Base-by-base conservation (phyloP, 257 asterid genomes). In the Jacaranda copaia region DNA sequence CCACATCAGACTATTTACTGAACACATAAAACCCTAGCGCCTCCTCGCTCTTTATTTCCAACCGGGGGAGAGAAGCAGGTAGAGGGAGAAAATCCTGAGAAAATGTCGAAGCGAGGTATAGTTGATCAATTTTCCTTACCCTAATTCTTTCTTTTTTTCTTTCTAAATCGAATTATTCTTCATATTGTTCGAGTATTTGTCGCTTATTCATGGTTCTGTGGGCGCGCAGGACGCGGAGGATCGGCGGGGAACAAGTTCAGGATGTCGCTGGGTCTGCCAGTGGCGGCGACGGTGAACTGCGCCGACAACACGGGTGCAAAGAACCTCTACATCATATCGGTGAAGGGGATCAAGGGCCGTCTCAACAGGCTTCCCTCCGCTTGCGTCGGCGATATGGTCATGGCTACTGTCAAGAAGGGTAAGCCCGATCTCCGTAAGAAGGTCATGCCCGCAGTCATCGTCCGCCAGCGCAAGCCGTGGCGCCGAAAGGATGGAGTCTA, bases 241-340 rank as follows among this genome's bases (percentile, higher is more conserved):
- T 70, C 91, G 38, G 88, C 91, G 70, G 89, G 92, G 20, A 87
- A 87, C 85, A 87, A 87, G 84, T 85, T 87, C 72, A 45, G 92
- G 48, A 87, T 85, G 89, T 87, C 92, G 19, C 71, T 87, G 65
- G 88, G 92, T 87, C 81, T 85, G 66, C 88, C 89, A 51, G 92
- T 85, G 77, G 88, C 88, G 2, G 92, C 89, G 64, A 87, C 88
- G 57, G 82, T 87, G 38, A 87, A 87, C 67, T 87, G 89, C 57
- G 91, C 87, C 76, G 91, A 87, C 77, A 87, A 87, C 77, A 83
- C 89, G 10, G 89, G 89, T 2, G 88, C 91, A 0, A 87, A 84
- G 85, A 85, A 87, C 39, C 88, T 87, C 6, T 82, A 87, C 85
- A 87, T 85, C 73, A 87, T 87, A 11, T 86, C 90, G 6, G 90